Conservation (phyloP, 176 grass and related monocot genomes). For the Ananas comosus region DNA sequence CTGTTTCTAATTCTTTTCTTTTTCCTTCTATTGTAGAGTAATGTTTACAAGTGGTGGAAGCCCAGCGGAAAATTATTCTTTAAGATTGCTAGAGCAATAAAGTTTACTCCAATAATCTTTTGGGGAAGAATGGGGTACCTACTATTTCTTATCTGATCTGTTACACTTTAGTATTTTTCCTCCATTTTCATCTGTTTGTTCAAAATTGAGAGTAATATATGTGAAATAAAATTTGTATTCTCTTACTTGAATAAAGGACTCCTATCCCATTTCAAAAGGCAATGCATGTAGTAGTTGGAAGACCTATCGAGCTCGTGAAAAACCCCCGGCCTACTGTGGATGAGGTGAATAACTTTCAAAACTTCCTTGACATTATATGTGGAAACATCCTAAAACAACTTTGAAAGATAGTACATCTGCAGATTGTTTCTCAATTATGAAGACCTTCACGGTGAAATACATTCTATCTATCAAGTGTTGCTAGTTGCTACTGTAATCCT, state of each 20-base stretch:
- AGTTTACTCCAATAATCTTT: constrained; percentile 87
- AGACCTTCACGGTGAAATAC: background rate
- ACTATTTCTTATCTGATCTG: background rate
- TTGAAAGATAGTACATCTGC: too few relatives aligned
- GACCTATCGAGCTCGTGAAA: constrained; percentile 57
- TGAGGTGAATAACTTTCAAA: constrained; percentile 48
- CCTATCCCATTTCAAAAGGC: constrained; percentile 74
- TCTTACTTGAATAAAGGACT: constrained; percentile 35
- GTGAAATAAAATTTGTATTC: background rate
- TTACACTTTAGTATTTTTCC: background rate
- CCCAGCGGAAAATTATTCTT: constrained; percentile 73
- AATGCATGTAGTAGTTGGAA: constrained; percentile 75
- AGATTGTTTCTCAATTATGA: background rate
- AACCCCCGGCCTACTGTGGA: constrained; percentile 54
- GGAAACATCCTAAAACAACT: too few relatives aligned
- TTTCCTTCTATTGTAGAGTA: constrained; percentile 35
- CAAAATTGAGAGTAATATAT: constrained; percentile 8
- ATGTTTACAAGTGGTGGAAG: constrained; percentile 89
- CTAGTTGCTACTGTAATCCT: background rate
- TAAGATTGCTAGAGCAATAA: constrained; percentile 76
- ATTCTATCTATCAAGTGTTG: background rate
- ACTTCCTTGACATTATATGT: background rate
- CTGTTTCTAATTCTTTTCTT: background rate
- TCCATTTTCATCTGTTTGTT: constrained; percentile 3
- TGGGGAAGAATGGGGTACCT: constrained; percentile 76